Evolutionary conservation across 2,329 filamentous ascomycete genomes (phyloP).

Genomic region (Aspergillus tanneri): DNA sequence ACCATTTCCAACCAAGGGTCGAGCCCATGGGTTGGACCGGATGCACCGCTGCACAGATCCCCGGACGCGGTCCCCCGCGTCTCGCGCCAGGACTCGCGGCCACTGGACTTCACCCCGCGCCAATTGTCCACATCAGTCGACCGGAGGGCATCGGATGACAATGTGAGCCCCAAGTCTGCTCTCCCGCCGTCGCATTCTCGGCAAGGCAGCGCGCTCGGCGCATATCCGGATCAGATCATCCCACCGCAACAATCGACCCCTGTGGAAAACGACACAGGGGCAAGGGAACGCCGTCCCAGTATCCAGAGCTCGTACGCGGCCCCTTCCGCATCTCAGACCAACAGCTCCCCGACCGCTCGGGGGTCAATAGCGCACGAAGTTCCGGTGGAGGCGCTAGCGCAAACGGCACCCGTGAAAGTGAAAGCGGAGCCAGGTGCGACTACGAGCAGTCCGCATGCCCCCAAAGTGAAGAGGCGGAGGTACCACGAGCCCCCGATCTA

Average conservation of each 20-base stretch:
- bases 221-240: constrained; percentile 26
- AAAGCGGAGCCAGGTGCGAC: constrained; percentile 18
- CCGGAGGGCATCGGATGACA: constrained; percentile 67
- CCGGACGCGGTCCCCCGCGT: constrained; percentile 29
- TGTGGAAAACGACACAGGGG: constrained; percentile 28
- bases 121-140: constrained; percentile 56
- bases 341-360: constrained; percentile 31
- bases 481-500: constrained; percentile 56
- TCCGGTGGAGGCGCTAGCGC: constrained; percentile 11
- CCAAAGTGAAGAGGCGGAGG: constrained; percentile 50
- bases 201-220: constrained; percentile 27
- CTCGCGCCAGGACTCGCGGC: constrained; percentile 45
- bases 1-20: constrained; percentile 32
- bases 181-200: constrained; percentile 29
- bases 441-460: constrained; percentile 34
- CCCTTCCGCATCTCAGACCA: constrained; percentile 21
- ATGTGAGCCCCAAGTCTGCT: constrained; percentile 73
- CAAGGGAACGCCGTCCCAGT: constrained; percentile 25
- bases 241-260: constrained; percentile 25
- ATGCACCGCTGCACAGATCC: constrained; percentile 31
- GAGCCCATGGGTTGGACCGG: constrained; percentile 34
- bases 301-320: constrained; percentile 16
- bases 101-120: constrained; percentile 29
- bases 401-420: constrained; percentile 23
- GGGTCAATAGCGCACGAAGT: constrained; percentile 18